Percentiles rank a stretch among this genome's conserved stretches.
These are phyloP conservation scores for Amylocystis lapponica DNA, from an alignment of 768 basidiomycete species.

Conservation along the genomic window DNA sequence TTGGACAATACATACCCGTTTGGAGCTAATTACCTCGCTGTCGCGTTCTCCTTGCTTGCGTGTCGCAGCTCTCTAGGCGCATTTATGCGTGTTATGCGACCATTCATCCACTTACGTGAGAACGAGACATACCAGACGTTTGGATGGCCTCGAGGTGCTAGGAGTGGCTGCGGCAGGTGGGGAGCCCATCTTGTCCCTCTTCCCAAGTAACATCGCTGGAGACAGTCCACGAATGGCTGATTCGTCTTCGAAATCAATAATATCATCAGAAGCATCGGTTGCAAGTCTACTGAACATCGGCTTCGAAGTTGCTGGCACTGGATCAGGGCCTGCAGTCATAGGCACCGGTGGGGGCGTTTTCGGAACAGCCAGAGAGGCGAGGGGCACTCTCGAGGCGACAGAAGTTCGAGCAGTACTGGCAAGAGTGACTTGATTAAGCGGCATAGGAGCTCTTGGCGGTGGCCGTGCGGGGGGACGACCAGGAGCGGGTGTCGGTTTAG, in stretches of 20 bases:
- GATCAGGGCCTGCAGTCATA: not conserved
- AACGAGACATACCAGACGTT: constrained; percentile 10
- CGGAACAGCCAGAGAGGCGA: not conserved
- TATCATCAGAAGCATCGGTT: constrained; percentile 21
- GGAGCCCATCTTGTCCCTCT: constrained; percentile 6
- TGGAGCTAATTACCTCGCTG: too few relatives aligned
- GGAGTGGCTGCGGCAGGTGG: not conserved
- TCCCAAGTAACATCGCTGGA: constrained; percentile 8
- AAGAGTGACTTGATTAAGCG: not conserved
- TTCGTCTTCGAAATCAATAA: constrained; percentile 18
- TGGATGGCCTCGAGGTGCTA: constrained; percentile 4
- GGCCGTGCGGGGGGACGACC: not conserved
- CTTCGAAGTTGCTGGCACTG: constrained; percentile 1
- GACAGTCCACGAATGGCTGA: not conserved
- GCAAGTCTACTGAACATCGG: constrained; percentile 17
- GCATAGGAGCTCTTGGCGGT: not conserved
- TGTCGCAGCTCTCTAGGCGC: constrained; percentile 3
- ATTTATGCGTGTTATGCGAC: not conserved
- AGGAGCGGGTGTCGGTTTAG: constrained; percentile 10
- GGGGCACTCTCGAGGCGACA: too few relatives aligned
- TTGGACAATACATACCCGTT: too few relatives aligned
- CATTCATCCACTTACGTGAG: too few relatives aligned
- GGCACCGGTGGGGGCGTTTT: constrained; percentile 3
- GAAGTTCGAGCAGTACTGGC: constrained; percentile 1
- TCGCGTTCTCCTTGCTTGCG: constrained; percentile 7